phyloP scores from a whole-genome alignment of 83 land plant species.

The Picea abies region DNA sequence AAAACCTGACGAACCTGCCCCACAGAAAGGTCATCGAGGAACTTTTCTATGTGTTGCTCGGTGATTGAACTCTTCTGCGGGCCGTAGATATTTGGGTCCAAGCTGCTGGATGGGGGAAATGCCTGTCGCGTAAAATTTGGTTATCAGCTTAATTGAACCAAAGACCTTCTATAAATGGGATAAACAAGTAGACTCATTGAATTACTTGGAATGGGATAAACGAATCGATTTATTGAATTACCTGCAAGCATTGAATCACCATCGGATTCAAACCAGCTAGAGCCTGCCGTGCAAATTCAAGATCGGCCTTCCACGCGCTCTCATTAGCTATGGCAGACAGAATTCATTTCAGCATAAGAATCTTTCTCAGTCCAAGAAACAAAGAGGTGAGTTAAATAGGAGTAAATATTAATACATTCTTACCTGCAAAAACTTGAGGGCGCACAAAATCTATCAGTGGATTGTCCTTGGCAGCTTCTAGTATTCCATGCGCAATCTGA shows the following conservation, averaged over 20 bases:
- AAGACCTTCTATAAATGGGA: too few relatives aligned
- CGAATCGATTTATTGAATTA: background rate
- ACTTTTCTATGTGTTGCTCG: too few relatives aligned
- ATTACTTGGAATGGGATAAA: too few relatives aligned
- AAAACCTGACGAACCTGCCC: conserved; percentile 4
- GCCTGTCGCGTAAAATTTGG: too few relatives aligned
- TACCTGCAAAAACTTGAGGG: background rate
- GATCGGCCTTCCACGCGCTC: too few relatives aligned
- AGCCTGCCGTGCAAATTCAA: conserved; percentile 21
- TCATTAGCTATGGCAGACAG: background rate
- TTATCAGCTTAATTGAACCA: too few relatives aligned
- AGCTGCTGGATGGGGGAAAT: too few relatives aligned
- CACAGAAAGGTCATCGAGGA: background rate
- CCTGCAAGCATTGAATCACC: conserved; percentile 17
- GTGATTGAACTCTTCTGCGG: too few relatives aligned
- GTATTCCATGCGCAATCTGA: background rate
- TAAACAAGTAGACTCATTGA: too few relatives aligned
- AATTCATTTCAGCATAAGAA: background rate
- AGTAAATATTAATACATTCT: background rate
- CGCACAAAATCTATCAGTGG: background rate
- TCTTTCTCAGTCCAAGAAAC: too few relatives aligned
- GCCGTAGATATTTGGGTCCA: too few relatives aligned
- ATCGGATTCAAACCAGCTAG: conserved; percentile 20
- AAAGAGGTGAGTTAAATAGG: too few relatives aligned
- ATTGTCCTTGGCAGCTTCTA: background rate